Percentiles rank a stretch among this genome's conserved stretches.
Evolutionary conservation across 768 basidiomycete genomes (phyloP).

Genomic region (Nevesoporus exiguus): DNA sequence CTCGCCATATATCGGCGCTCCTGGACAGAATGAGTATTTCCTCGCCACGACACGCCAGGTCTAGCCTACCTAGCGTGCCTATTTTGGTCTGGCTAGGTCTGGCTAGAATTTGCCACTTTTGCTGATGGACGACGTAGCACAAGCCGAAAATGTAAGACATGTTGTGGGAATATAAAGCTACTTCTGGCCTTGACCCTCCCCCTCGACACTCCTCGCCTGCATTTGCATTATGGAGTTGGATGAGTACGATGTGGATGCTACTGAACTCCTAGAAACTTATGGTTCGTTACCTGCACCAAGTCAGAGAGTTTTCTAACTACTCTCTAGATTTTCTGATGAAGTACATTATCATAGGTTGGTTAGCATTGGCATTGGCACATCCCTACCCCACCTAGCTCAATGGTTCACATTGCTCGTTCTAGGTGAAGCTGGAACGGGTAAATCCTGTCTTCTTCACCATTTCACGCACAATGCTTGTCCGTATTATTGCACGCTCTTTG

Average conservation of each 20-base stretch:
- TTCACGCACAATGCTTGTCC: slow-evolving; percentile 94
- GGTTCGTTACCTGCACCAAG: slow-evolving; percentile 44
- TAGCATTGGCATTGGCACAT: slow-evolving; percentile 1
- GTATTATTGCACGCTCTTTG: slow-evolving; percentile 32
- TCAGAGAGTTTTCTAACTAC: slow-evolving; percentile 12
- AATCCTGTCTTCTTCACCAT: slow-evolving; percentile 94
- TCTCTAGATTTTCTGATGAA: slow-evolving; percentile 94
- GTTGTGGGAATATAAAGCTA: slow-evolving; percentile 22
- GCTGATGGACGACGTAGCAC: not conserved
- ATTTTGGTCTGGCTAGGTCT: no score
- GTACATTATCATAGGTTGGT: slow-evolving; percentile 90
- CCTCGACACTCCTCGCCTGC: not conserved
- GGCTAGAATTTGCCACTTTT: no score
- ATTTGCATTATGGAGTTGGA: slow-evolving; percentile 49
- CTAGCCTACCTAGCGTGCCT: no score
- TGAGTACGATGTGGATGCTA: slow-evolving; percentile 78
- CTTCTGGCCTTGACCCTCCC: not conserved
- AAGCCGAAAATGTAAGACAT: not conserved
- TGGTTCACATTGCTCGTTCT: slow-evolving; percentile 1
- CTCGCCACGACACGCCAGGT: no score
- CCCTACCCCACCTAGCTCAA: slow-evolving; percentile 7
- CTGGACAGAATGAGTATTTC: no score
- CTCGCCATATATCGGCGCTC: no score
- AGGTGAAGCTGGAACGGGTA: slow-evolving; percentile 97
- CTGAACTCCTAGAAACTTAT: slow-evolving; percentile 92